phyloP scores from a whole-genome alignment of 805 yeast genomes.

The Isabelozyma rhagii region DNA sequence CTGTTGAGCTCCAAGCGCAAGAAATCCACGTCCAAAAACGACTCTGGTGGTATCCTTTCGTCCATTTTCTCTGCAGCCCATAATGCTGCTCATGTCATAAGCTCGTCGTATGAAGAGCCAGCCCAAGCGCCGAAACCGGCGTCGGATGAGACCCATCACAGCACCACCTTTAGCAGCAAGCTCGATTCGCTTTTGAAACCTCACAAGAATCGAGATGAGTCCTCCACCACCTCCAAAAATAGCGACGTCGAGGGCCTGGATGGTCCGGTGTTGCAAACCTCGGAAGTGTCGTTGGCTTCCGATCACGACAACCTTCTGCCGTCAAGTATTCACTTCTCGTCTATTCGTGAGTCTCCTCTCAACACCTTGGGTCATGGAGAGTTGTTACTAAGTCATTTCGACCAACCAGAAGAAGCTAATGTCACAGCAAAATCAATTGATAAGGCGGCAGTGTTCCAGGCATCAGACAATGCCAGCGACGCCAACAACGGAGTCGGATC shows the following conservation, averaged over 20 bases:
- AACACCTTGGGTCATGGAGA: constrained; percentile 50
- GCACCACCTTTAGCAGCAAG: constrained; percentile 6
- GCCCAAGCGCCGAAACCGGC: not conserved
- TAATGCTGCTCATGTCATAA: constrained; percentile 35
- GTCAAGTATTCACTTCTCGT: constrained; percentile 43
- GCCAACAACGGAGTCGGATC: constrained; percentile 2
- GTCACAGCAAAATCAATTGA: not conserved
- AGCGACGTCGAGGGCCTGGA: not conserved
- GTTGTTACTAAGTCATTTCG: constrained; percentile 32
- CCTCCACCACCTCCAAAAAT: not conserved
- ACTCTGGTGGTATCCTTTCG: constrained; percentile 36
- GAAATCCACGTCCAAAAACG: not conserved
- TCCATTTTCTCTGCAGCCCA: constrained; percentile 47
- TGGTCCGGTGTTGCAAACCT: too few species aligned
- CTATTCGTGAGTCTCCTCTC: constrained; percentile 45
- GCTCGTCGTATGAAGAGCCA: constrained; percentile 8
- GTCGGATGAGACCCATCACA: not conserved
- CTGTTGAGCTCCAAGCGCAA: not conserved
- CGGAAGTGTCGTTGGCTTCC: not conserved
- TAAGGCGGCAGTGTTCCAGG: not conserved
- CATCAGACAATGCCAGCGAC: constrained; percentile 1
- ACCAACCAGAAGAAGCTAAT: not conserved
- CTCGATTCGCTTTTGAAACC: constrained; percentile 8
- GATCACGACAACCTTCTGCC: constrained; percentile 6
- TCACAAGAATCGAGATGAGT: not conserved